These are phyloP conservation scores for Hypoxylon sp. DNA, from an alignment of 2,329 filamentous ascomycete genomes.

Conservation along the genomic window DNA sequence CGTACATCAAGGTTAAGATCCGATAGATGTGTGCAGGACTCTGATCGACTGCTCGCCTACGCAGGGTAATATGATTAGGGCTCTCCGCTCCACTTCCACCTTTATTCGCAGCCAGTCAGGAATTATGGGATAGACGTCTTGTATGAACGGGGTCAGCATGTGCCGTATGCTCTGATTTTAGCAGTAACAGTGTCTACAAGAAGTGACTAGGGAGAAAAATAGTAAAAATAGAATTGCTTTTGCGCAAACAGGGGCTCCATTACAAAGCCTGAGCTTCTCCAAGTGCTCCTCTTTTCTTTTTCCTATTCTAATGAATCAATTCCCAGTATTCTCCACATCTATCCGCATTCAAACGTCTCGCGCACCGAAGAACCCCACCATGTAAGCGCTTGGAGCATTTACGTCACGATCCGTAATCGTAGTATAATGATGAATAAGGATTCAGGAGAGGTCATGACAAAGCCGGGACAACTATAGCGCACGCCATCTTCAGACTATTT, in stretches of 20 bases:
- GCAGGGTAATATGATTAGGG: not conserved
- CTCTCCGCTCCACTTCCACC: conserved; percentile 8
- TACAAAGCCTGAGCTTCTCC: not conserved
- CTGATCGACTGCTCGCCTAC: not conserved
- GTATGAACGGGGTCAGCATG: conserved; percentile 27
- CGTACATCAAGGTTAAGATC: conserved; percentile 92
- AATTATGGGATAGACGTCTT: conserved; percentile 29
- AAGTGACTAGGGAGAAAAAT: conserved; percentile 21
- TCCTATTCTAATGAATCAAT: not conserved
- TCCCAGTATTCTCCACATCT: conserved; percentile 5
- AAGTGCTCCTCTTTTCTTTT: not conserved
- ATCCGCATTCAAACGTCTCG: not conserved
- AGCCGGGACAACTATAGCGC: conserved; percentile 22
- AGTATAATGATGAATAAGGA: conserved; percentile 35
- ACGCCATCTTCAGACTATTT: conserved; percentile 25
- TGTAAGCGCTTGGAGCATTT: conserved; percentile 39
- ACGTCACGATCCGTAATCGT: conserved; percentile 55
- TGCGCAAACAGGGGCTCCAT: conserved; percentile 19
- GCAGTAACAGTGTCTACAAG: conserved; percentile 9
- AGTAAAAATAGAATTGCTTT: conserved; percentile 38
- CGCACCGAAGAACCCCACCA: not conserved
- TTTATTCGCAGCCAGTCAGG: conserved; percentile 13
- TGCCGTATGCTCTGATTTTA: conserved; percentile 18
- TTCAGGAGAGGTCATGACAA: conserved; percentile 40
- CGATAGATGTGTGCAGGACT: conserved; percentile 47